Conservation (phyloP, 805 yeast genomes). For the Ogataea siamensis region DNA sequence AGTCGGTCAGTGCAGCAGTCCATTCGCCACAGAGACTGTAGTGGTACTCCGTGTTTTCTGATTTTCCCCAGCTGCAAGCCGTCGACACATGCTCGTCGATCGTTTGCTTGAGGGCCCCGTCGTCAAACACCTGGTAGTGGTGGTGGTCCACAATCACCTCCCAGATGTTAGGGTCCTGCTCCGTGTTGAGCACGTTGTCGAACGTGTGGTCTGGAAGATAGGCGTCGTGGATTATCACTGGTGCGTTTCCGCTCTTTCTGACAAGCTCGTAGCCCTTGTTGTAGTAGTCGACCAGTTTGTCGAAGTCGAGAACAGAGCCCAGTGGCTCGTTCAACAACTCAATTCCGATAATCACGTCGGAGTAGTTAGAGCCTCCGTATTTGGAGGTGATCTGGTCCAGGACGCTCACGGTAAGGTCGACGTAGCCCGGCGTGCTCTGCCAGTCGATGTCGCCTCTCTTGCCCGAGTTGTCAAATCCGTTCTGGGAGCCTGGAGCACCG, state of each 20-base stretch:
- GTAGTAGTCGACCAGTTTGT: conserved; percentile 57
- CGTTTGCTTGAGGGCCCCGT: conserved; percentile 53
- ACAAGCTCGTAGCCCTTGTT: conserved; percentile 60
- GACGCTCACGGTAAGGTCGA: conserved; percentile 53
- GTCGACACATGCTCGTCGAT: conserved; percentile 64
- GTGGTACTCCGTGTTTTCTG: conserved; percentile 51
- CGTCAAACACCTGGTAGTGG: conserved; percentile 81
- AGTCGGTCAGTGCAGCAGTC: conserved; percentile 90
- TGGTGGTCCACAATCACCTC: conserved; percentile 84
- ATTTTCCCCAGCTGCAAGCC: conserved; percentile 45
- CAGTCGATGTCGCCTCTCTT: conserved; percentile 60
- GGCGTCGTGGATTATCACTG: conserved; percentile 75
- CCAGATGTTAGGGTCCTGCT: conserved; percentile 37
- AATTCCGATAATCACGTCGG: conserved; percentile 77
- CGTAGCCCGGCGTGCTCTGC: conserved; percentile 45
- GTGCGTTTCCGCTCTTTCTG: conserved; percentile 46
- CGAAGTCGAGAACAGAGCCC: conserved; percentile 64
- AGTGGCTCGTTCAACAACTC: conserved; percentile 89
- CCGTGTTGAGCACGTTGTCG: conserved; percentile 51
- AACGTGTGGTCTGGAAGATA: conserved; percentile 58
- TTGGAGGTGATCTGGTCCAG: conserved; percentile 53
- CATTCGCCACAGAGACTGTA: conserved; percentile 87
- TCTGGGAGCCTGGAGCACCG: conserved; percentile 96
- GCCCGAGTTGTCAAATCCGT: conserved; percentile 95
- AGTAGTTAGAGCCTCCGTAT: conserved; percentile 60